Percentiles rank a stretch among this genome's conserved stretches.
phyloP scores from a whole-genome alignment of 108 stramenopile species.

The Skeletonema menzelii region DNA sequence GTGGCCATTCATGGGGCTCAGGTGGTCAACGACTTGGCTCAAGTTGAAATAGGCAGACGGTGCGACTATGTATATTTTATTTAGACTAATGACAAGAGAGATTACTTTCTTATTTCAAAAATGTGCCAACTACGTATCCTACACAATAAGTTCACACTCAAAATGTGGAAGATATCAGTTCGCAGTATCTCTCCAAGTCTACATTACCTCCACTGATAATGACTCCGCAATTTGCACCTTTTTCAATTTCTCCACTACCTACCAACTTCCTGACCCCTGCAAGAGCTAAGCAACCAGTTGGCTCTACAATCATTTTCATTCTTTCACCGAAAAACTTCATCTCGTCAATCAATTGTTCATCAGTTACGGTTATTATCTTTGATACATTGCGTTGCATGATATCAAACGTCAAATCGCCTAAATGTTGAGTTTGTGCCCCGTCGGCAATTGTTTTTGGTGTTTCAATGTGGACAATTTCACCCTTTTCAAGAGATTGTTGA shows the following conservation, averaged over 20 bases:
- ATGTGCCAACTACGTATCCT: neutral
- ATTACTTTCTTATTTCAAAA: neutral
- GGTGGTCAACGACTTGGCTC: slow-evolving; percentile 40
- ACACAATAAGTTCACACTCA: neutral
- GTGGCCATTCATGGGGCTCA: slow-evolving; percentile 47
- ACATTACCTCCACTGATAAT: slow-evolving; percentile 67
- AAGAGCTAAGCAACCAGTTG: slow-evolving; percentile 59
- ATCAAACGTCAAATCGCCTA: slow-evolving; percentile 60
- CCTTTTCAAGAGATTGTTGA: slow-evolving; percentile 45
- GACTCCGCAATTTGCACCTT: slow-evolving; percentile 49
- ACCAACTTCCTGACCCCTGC: slow-evolving; percentile 57
- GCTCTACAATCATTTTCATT: slow-evolving; percentile 60
- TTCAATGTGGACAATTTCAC: slow-evolving; percentile 43
- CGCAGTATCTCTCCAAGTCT: slow-evolving; percentile 54
- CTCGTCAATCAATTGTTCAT: slow-evolving; percentile 51
- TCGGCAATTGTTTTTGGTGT: slow-evolving; percentile 62
- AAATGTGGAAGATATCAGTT: slow-evolving; percentile 23
- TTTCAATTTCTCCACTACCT: slow-evolving; percentile 41
- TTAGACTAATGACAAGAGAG: neutral
- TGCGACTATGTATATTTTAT: neutral
- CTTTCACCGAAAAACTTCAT: slow-evolving; percentile 48
- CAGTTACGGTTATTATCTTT: slow-evolving; percentile 62
- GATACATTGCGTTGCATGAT: slow-evolving; percentile 54
- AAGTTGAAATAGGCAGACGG: neutral
- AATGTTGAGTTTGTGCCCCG: slow-evolving; percentile 58